Conservation (phyloP, 1,284 basidiomycete genomes). For the Ustilago esculenta region DNA sequence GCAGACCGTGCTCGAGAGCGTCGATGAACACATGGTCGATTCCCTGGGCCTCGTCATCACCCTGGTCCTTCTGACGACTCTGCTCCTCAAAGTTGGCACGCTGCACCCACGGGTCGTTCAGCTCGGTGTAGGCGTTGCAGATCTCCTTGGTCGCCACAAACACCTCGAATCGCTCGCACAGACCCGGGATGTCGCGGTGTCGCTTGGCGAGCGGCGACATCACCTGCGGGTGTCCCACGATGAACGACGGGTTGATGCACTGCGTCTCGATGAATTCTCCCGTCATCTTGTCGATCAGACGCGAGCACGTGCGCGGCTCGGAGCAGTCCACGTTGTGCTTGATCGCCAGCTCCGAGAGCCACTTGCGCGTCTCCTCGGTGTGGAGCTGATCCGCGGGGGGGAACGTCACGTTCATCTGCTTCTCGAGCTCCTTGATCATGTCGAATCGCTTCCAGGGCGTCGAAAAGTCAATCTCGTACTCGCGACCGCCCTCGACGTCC, state of each 20-base stretch:
- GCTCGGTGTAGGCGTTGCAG: conserved; percentile 79
- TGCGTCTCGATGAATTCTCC: conserved; percentile 97
- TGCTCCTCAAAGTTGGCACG: conserved; percentile 92
- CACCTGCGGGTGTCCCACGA: conserved; percentile 95
- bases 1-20: conserved; percentile 94
- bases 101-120: conserved; percentile 78
- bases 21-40: conserved; percentile 74
- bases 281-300: conserved; percentile 95
- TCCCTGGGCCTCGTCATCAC: conserved; percentile 97
- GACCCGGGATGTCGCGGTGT: conserved; percentile 71
- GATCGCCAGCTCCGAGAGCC: conserved; percentile 81
- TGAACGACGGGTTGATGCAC: conserved; percentile 96
- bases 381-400: conserved; percentile 91
- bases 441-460: conserved; percentile 99
- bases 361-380: conserved; percentile 87
- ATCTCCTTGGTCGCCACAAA: conserved; percentile 99
- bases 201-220: conserved; percentile 91
- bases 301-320: conserved; percentile 93
- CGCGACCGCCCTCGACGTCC: conserved; percentile 73
- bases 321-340: conserved; percentile 95
- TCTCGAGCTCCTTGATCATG: conserved; percentile 93
- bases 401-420: conserved; percentile 91
- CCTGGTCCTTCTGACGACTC: conserved; percentile 90
- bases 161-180: conserved; percentile 97
- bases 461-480: conserved; percentile 86